Evolutionary conservation across 768 basidiomycete genomes (phyloP).

Genomic region (Melanogaster broomeanus): DNA sequence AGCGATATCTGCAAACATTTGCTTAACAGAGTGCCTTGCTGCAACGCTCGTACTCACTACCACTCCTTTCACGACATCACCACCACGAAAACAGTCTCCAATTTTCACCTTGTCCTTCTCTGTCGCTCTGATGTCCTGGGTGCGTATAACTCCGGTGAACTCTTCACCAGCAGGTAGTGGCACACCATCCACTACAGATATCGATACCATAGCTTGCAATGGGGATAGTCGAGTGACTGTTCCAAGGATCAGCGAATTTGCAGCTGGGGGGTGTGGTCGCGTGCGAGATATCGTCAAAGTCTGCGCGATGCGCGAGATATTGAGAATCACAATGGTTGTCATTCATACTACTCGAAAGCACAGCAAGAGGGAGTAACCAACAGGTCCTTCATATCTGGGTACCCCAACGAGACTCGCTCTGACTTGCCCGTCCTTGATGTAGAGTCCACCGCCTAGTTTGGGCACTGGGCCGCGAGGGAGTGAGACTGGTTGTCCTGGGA

Average conservation of each 20-base stretch:
- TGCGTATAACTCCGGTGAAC: constrained; percentile 84
- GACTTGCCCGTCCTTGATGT: constrained; percentile 59
- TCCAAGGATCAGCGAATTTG: constrained; percentile 80
- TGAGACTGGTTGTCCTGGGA: constrained; percentile 80
- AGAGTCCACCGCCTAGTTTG: constrained; percentile 66
- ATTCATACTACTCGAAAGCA: constrained; percentile 18
- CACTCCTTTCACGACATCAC: constrained; percentile 84
- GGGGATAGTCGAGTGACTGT: constrained; percentile 83
- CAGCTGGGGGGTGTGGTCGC: constrained; percentile 71
- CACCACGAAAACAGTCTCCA: constrained; percentile 87
- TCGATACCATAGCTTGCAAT: constrained; percentile 78
- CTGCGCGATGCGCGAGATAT: constrained; percentile 35
- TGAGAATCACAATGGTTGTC: constrained; percentile 5
- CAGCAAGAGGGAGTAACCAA: constrained; percentile 46
- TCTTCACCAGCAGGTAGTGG: constrained; percentile 85
- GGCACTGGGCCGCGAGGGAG: constrained; percentile 55
- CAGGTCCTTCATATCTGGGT: constrained; percentile 62
- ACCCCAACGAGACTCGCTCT: constrained; percentile 74
- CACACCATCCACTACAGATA: constrained; percentile 84
- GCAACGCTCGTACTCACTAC: constrained; percentile 57
- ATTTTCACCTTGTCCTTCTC: constrained; percentile 91
- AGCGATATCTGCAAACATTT: constrained; percentile 68
- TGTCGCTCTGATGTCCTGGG: constrained; percentile 86
- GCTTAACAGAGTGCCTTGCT: constrained; percentile 4
- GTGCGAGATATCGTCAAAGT: constrained; percentile 62